Evolutionary conservation across 2,329 filamentous ascomycete genomes (phyloP).

Genomic region (Mycosphaerella sp.): DNA sequence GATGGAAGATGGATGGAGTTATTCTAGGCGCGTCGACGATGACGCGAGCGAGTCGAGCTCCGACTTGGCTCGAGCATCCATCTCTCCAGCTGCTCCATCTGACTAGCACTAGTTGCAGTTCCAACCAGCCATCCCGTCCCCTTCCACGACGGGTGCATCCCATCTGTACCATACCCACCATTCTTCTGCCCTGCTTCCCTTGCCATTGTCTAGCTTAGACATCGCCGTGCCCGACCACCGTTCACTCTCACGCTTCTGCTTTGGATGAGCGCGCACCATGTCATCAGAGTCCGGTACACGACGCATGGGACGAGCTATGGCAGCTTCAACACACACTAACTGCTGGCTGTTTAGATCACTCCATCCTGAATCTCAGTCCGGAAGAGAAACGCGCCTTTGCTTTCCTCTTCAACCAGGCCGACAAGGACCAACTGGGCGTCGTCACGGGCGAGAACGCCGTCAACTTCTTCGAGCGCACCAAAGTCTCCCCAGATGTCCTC

Average conservation of each 20-base stretch:
- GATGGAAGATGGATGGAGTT: too few species aligned
- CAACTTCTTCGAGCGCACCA: slow-evolving; percentile 96
- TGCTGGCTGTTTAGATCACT: slow-evolving; percentile 25
- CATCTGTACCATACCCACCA: not conserved
- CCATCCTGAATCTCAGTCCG: slow-evolving; percentile 62
- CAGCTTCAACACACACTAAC: slow-evolving; percentile 2
- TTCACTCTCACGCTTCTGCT: not conserved
- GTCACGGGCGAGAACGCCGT: slow-evolving; percentile 95
- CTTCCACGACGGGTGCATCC: too few species aligned
- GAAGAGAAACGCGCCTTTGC: slow-evolving; percentile 94
- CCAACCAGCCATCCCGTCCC: too few species aligned
- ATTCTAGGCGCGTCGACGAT: too few species aligned
- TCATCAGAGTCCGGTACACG: slow-evolving; percentile 22
- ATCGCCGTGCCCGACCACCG: not conserved
- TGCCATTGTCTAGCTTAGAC: not conserved
- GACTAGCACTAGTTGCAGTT: too few species aligned
- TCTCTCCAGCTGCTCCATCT: too few species aligned
- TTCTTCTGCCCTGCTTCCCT: not conserved
- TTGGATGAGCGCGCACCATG: slow-evolving; percentile 18
- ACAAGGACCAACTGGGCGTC: slow-evolving; percentile 84
- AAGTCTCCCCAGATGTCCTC: slow-evolving; percentile 74
- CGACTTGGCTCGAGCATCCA: too few species aligned
- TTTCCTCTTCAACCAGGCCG: slow-evolving; percentile 87
- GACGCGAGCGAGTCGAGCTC: too few species aligned
- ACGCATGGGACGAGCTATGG: not conserved